Evolutionary conservation across 331 rosid species (phyloP), one percentile per base, ranked within the genome.

Genomic region (Prunus yedoensis): DNA sequence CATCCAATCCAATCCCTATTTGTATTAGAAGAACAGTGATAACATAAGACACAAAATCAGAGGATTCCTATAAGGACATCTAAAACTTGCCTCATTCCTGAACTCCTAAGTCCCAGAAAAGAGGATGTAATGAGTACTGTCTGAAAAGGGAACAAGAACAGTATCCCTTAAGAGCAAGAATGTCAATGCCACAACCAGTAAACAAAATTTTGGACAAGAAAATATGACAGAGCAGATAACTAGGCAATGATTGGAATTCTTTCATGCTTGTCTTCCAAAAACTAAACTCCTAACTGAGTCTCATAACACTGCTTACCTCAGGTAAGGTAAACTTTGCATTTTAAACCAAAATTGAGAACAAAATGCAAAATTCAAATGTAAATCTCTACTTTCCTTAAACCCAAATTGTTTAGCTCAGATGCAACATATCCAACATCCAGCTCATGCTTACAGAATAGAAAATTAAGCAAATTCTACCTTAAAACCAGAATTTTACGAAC

Each of bases 91-190:
- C 58, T 45, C 25, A 60, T 16, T 38, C 67, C 50, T 59, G 6
- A 38, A 59, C 67, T 43, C 52, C 45, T 62, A 69, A 61, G 66
- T 43, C 17, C 67, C 66, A 49, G 64, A 64, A 70, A 70, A 66
- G 49, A 69, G 54, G 32, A 35, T 43, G 41, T 12, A 52, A 27
- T 35, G 38, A 68, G 23, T 23, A 51, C 35, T 1, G 23, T 16
- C 73, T 4, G 43, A 57, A 2, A 66, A 70, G 43, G 7, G 49
- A 69, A 63, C 16, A 70, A 4, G 58, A 54, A 45, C 50, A 7
- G 54, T 13, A 30, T 80, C 16, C 2, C 9, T 30, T 51, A 27
- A 16, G 25, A 70, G 14, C 14, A 14, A 51, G 17, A 54, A 56
- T 43, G 53, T 2, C 53, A 64, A 62, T 28, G 10, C 21, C 66